Conservation (phyloP, 441 rosid species). For the Biscutella laevigata region DNA sequence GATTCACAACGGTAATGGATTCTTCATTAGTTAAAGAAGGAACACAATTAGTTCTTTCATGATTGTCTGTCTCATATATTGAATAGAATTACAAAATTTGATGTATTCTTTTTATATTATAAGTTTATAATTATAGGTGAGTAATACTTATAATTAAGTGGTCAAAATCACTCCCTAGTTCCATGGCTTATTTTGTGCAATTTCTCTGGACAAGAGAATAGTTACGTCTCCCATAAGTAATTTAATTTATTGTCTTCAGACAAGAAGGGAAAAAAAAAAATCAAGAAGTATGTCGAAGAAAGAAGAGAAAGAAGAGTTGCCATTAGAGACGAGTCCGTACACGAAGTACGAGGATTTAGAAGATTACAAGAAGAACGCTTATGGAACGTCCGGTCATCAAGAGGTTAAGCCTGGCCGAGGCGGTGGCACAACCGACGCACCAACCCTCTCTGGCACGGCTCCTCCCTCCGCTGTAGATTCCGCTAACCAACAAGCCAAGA, state of each 20-base stretch:
- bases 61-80: too few species aligned
- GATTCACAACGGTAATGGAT: conserved; percentile 13
- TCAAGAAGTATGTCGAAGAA: conserved; percentile 18
- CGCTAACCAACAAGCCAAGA: conserved; percentile 25
- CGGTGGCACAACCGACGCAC: conserved; percentile 38
- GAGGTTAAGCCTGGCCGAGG: conserved; percentile 34
- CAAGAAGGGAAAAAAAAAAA: not conserved
- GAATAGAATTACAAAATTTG: not conserved
- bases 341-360: conserved; percentile 29
- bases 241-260: not conserved
- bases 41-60: conserved; percentile 15
- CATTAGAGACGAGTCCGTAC: conserved; percentile 38
- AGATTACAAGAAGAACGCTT: conserved; percentile 38
- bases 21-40: conserved; percentile 4
- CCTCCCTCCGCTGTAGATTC: conserved; percentile 23
- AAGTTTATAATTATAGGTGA: not conserved
- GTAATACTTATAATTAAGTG: not conserved
- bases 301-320: conserved; percentile 28
- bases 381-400: conserved; percentile 38
- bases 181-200: conserved; percentile 13
- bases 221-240: too few species aligned
- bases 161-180: conserved; percentile 23
- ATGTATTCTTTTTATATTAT: not conserved
- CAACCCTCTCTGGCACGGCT: conserved; percentile 32
- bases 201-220: conserved; percentile 16